Evolutionary conservation across 2,329 filamentous ascomycete genomes (phyloP).

Genomic region (Sporothrix curviconia): DNA sequence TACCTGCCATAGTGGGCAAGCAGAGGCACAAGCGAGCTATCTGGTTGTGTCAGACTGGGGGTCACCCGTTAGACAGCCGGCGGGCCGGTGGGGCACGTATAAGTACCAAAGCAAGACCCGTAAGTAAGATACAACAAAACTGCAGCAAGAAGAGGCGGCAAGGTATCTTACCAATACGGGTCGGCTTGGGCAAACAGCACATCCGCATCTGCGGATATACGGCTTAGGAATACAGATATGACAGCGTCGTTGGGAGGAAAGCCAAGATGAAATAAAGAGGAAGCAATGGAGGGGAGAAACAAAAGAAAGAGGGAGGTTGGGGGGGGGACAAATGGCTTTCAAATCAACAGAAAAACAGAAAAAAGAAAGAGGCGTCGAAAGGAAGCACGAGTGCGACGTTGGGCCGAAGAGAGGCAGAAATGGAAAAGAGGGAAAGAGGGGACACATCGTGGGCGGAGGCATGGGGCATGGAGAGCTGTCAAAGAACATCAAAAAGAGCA

Average conservation of each 20-base stretch:
- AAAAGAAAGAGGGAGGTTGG: neutral
- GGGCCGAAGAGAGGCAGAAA: neutral
- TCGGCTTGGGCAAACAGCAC: too few species aligned
- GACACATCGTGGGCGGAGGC: neutral
- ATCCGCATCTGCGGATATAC: constrained; percentile 7
- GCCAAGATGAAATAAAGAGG: neutral
- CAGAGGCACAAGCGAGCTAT: constrained; percentile 10
- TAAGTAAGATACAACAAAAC: neutral
- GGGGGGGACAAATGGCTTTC: neutral
- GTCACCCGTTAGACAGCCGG: constrained; percentile 17
- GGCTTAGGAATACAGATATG: neutral
- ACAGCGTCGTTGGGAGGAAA: neutral
- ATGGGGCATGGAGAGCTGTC: neutral
- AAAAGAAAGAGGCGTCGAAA: neutral
- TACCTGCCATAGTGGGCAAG: constrained; percentile 2
- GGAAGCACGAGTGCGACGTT: neutral
- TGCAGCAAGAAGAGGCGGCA: too few species aligned
- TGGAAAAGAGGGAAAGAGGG: neutral
- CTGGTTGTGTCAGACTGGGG: constrained; percentile 14
- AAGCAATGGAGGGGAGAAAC: neutral
- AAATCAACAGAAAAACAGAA: neutral
- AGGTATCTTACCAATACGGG: constrained; percentile 1
- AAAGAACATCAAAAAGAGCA: neutral
- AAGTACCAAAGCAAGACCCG: neutral
- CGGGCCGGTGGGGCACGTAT: constrained; percentile 19